A percentile compares a stretch with the other conserved stretches of the same genome.
Evolutionary conservation across 345 rosid genomes (phyloP).

Genomic region (Eucalyptus marginata): DNA sequence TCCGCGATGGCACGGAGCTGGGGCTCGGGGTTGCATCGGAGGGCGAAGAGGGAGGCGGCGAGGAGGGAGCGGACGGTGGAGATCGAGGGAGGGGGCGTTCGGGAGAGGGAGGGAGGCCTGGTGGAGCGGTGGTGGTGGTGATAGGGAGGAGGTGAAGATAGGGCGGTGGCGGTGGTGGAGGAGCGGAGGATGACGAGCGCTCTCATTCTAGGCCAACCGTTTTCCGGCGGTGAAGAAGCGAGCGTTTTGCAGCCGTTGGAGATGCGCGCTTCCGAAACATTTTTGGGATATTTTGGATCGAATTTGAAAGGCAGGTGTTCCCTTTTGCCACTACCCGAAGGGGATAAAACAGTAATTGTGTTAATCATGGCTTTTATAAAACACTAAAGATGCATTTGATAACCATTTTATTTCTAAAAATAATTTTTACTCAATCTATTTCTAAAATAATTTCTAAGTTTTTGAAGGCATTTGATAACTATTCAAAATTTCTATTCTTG

Average conservation of each 20-base stretch:
- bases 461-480: fast-evolving
- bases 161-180: slow-evolving; percentile 5
- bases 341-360: too few species aligned
- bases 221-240: not conserved
- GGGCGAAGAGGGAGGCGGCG: not conserved
- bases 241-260: too few species aligned
- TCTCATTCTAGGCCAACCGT: slow-evolving; percentile 40
- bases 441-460: fast-evolving
- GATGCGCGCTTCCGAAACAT: too few species aligned
- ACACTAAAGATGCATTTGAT: too few species aligned
- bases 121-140: slow-evolving; percentile 10
- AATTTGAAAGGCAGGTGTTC: too few species aligned
- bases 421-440: too few species aligned
- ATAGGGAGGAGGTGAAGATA: slow-evolving; percentile 5
- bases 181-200: slow-evolving; percentile 37
- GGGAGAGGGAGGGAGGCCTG: slow-evolving; percentile 5
- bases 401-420: too few species aligned
- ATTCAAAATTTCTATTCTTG: fast-evolving
- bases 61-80: slow-evolving; percentile 2
- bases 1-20: slow-evolving; percentile 19
- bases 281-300: too few species aligned
- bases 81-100: too few species aligned
- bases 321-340: too few species aligned
- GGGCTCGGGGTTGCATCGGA: slow-evolving; percentile 19
- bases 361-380: too few species aligned